Conservation (phyloP, 192 early-diverging fungal species). For the Spinellus fusiger region DNA sequence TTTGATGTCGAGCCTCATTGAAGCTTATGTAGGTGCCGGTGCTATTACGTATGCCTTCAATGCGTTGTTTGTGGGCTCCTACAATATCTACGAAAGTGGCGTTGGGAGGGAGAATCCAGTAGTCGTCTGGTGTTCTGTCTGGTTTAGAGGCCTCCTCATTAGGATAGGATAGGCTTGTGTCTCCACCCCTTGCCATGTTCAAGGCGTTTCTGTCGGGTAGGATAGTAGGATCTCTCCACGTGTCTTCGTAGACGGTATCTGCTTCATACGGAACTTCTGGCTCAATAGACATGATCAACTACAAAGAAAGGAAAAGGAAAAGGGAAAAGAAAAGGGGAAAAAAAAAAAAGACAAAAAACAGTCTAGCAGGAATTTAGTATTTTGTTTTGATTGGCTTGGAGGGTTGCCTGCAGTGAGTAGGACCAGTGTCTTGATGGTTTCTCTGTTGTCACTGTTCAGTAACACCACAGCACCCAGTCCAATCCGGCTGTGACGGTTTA, state of each 20-base stretch:
- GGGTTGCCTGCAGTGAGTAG: no score
- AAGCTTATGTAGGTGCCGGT: conserved; percentile 25
- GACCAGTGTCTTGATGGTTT: no score
- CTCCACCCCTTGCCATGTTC: neutral
- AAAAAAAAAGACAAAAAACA: no score
- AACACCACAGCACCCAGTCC: no score
- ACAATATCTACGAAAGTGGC: conserved; percentile 12
- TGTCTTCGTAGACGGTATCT: neutral
- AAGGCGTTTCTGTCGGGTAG: neutral
- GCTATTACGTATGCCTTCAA: conserved; percentile 17
- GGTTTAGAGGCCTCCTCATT: neutral
- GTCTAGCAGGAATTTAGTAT: no score
- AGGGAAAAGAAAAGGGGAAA: no score
- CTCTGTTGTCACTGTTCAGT: no score
- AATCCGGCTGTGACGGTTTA: no score
- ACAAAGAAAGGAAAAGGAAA: neutral
- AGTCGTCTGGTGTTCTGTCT: conserved; percentile 24
- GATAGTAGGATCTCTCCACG: conserved; percentile 9
- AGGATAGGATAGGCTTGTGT: neutral
- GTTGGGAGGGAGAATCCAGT: conserved; percentile 28
- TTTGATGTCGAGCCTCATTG: conserved; percentile 28
- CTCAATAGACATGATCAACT: conserved; percentile 1
- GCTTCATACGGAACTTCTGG: conserved; percentile 21
- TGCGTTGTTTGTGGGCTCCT: conserved; percentile 7
- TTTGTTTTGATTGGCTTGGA: no score